phyloP scores from a whole-genome alignment of 140 eudicot genomes.

The Anethum foeniculum region DNA sequence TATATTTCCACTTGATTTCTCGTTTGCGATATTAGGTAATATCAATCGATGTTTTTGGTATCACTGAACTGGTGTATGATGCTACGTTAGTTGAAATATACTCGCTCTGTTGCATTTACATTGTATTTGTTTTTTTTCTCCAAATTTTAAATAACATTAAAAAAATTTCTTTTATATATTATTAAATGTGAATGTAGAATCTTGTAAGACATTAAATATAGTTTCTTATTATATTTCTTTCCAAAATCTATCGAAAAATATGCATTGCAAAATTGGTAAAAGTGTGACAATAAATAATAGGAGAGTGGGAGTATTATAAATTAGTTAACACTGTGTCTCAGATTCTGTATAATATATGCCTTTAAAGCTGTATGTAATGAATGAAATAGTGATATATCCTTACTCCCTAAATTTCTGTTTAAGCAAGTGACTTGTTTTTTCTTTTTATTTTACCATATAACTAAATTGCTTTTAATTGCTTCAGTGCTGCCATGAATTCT shows the following conservation, averaged over 20 bases:
- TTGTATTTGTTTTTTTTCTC: not conserved
- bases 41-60: not conserved
- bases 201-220: not conserved
- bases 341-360: not conserved
- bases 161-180: not conserved
- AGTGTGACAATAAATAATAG: not conserved
- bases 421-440: not conserved
- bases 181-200: not conserved
- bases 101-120: not conserved
- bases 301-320: not conserved
- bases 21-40: not conserved
- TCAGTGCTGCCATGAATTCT: conserved; percentile 15
- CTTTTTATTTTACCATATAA: conserved; percentile 1
- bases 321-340: not conserved
- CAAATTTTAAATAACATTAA: not conserved
- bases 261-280: not conserved
- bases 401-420: not conserved
- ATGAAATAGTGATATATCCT: not conserved
- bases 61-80: not conserved
- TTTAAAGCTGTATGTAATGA: not conserved
- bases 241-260: not conserved
- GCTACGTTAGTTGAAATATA: not conserved
- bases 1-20: not conserved
- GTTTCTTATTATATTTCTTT: not conserved
- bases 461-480: conserved; percentile 15